Evolutionary conservation across 306 rosid genomes (phyloP), one percentile per base, ranked within the genome.

Genomic region (Alnus glutinosa): DNA sequence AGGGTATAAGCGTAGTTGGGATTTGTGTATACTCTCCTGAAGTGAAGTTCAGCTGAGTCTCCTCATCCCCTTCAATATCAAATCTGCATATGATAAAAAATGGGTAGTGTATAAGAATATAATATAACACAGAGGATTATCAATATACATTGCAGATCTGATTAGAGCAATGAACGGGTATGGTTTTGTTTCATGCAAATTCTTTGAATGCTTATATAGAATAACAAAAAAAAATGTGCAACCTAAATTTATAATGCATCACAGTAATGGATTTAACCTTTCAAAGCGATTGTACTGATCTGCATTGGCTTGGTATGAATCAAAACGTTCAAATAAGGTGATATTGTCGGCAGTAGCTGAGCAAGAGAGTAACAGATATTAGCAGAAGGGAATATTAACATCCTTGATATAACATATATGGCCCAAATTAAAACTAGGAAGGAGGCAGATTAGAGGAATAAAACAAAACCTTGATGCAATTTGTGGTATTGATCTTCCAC

Each of bases 321-420:
- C 90, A 78, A 81, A 89, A 76, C 68, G 85, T 69, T 92, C 90
- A 28, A 75, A 9, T 79, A 94, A 61, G 55, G 96, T 90, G 52
- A 94, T 94, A 70, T 89, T 86, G 70, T 94, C 97, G 5, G 77
- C 84, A 6, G 85, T 90, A 75, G 88, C 98, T 94, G 90, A 73
- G 75, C 12, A 52, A 69, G 2, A 75, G 62, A 70, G 57, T 55
- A 73, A 59, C 62, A 28, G 70, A 73, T 32, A 74, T 89, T 70
- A 83, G 83, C 79, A 48, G 52, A 55, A 42, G 57, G 36, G 79
- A 15, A 59, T 44, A 42, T 50, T 10, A 23, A 77, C 51, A 61
- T 44, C 66, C 42, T 34, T 55, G 36, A 71, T 34, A 37, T 46
- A 62, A 71, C 55, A 59, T 63, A 68, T 28, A 71, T 42, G 62